A percentile compares a stretch with the other conserved stretches of the same genome.
These are phyloP conservation scores for Gnetum montanum DNA, from an alignment of 75 land plant genomes.

Conservation along the genomic window DNA sequence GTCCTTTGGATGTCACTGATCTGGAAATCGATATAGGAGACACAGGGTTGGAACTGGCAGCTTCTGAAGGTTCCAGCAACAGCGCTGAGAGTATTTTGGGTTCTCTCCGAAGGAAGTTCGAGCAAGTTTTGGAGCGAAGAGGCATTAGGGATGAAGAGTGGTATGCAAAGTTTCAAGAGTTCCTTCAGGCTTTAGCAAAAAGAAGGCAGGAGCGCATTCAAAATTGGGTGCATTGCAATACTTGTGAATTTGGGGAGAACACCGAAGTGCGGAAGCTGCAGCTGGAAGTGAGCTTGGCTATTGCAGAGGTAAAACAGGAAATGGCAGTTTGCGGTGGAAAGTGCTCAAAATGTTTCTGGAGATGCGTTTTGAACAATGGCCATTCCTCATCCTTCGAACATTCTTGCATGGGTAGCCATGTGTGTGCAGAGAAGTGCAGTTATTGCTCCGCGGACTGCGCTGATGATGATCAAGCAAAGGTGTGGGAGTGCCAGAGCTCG, in stretches of 20 bases:
- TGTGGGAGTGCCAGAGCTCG: slow-evolving; percentile 10
- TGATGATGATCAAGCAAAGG: background rate
- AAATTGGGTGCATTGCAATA: slow-evolving; percentile 16
- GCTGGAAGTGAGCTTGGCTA: slow-evolving; percentile 5
- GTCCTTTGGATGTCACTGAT: background rate
- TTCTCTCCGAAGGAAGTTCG: slow-evolving; percentile 5
- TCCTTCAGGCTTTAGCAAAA: slow-evolving; percentile 15
- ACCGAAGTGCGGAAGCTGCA: slow-evolving; percentile 21
- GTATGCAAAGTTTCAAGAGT: slow-evolving; percentile 13
- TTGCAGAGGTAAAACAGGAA: slow-evolving; percentile 13
- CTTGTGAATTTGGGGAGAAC: slow-evolving; percentile 10
- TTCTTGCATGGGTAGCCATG: slow-evolving; percentile 20
- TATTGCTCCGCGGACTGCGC: slow-evolving; percentile 8
- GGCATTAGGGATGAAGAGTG: slow-evolving; percentile 14
- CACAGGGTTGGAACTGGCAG: background rate
- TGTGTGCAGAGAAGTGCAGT: background rate
- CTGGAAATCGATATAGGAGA: background rate
- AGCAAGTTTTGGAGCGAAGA: slow-evolving; percentile 9
- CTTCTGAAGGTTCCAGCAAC: background rate
- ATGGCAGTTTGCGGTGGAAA: slow-evolving; percentile 20
- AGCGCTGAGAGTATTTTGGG: slow-evolving; percentile 4
- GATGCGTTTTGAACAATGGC: slow-evolving; percentile 13
- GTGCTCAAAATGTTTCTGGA: slow-evolving; percentile 19
- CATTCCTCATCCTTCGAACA: slow-evolving; percentile 19
- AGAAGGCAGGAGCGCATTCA: slow-evolving; percentile 13